Evolutionary conservation across 2,329 filamentous ascomycete species (phyloP).

Genomic region (Chaetomium globosum): DNA sequence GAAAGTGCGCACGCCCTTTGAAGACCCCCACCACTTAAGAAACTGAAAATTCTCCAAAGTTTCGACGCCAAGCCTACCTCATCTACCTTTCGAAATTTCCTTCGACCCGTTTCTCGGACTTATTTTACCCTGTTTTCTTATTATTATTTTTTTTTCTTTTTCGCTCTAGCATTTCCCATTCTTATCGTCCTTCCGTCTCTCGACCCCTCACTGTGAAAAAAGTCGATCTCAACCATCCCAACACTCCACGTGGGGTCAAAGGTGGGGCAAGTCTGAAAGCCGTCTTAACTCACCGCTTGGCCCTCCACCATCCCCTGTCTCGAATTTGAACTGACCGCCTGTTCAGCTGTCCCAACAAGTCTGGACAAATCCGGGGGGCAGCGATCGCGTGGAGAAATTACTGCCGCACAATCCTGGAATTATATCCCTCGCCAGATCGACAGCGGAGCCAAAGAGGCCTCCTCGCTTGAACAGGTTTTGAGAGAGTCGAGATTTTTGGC

Average conservation of each 20-base stretch:
- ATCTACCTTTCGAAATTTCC: not conserved
- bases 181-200: not conserved
- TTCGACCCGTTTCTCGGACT: not conserved
- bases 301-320: not conserved
- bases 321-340: constrained; percentile 23
- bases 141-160: not conserved
- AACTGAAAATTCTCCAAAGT: not conserved
- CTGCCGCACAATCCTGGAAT: not conserved
- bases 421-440: not conserved
- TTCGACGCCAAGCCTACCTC: not conserved
- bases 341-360: constrained; percentile 25
- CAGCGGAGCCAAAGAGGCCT: constrained; percentile 6
- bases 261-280: constrained; percentile 18
- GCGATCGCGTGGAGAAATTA: constrained; percentile 6
- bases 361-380: not conserved
- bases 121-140: not conserved
- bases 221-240: constrained; percentile 5
- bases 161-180: not conserved
- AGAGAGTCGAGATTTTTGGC: not conserved
- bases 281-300: constrained; percentile 22
- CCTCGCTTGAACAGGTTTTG: not conserved
- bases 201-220: not conserved
- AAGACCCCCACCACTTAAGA: not conserved
- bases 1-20: not conserved
- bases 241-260: constrained; percentile 22